Evolutionary conservation across 1,284 basidiomycete species (phyloP).

Genomic region (Ceratobasidium sp.): DNA sequence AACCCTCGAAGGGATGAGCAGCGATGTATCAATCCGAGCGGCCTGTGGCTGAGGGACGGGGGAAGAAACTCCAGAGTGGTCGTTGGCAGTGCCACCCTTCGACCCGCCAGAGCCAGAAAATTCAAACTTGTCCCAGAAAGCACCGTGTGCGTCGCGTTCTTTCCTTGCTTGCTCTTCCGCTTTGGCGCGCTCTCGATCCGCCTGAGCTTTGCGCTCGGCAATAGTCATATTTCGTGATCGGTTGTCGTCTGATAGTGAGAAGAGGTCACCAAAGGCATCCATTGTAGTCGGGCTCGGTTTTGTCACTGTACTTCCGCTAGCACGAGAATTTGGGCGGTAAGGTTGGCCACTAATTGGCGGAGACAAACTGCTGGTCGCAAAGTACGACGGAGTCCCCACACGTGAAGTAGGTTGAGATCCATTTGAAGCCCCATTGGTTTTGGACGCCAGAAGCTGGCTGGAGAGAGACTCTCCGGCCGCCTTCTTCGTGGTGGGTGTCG

Average conservation of each 20-base stretch:
- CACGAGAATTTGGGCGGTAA: conserved; percentile 23
- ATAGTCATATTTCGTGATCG: conserved; percentile 44
- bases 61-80: conserved; percentile 68
- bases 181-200: conserved; percentile 57
- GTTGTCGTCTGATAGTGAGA: conserved; percentile 10
- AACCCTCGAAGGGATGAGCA: conserved; percentile 45
- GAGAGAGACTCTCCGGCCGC: conserved; percentile 3
- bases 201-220: conserved; percentile 54
- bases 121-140: conserved; percentile 65
- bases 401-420: conserved; percentile 29
- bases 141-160: conserved; percentile 59
- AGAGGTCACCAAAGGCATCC: conserved; percentile 44
- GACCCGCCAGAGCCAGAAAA: conserved; percentile 50
- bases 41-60: conserved; percentile 65
- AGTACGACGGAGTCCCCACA: conserved; percentile 33
- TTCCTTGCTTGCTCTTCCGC: conserved; percentile 56
- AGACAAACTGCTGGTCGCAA: conserved; percentile 8
- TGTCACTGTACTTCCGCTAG: neutral
- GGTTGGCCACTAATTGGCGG: conserved; percentile 15
- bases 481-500: conserved; percentile 25
- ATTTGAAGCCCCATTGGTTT: neutral
- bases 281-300: neutral
- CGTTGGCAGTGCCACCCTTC: conserved; percentile 47
- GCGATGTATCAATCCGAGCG: conserved; percentile 36
- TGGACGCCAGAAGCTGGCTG: conserved; percentile 35